Evolutionary conservation across 1,284 basidiomycete species (phyloP).

Genomic region (Sporisorium reilianum): DNA sequence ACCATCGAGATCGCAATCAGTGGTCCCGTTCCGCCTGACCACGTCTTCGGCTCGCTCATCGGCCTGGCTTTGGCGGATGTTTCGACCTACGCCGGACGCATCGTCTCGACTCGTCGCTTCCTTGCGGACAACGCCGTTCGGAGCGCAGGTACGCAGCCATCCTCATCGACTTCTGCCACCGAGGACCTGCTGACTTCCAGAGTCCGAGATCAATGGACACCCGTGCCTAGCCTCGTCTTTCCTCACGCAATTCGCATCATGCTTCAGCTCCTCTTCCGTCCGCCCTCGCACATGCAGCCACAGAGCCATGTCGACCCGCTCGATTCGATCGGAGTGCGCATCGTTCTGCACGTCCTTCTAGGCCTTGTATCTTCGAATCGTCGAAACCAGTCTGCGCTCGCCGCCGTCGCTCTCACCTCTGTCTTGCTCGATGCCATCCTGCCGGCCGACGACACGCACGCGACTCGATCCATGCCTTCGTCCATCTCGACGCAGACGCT

Average conservation of each 20-base stretch:
- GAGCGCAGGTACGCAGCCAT: not conserved
- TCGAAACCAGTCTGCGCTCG: slow-evolving; percentile 28
- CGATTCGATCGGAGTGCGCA: slow-evolving; percentile 8
- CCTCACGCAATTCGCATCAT: slow-evolving; percentile 24
- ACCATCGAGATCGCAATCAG: slow-evolving; percentile 33
- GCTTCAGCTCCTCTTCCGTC: slow-evolving; percentile 17
- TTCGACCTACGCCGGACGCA: slow-evolving; percentile 25
- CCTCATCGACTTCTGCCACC: not conserved
- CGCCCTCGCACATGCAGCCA: not conserved
- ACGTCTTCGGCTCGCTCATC: slow-evolving; percentile 50
- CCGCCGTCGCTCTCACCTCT: slow-evolving; percentile 17
- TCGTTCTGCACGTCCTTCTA: slow-evolving; percentile 21
- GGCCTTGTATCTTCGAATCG: slow-evolving; percentile 21
- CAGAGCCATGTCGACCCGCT: not conserved
- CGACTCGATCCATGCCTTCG: not conserved
- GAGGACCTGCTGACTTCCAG: slow-evolving; percentile 4
- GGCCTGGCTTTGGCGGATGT: slow-evolving; percentile 60
- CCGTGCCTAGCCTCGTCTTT: slow-evolving; percentile 17
- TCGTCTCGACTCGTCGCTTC: slow-evolving; percentile 27
- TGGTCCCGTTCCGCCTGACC: slow-evolving; percentile 14
- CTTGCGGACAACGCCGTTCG: slow-evolving; percentile 8
- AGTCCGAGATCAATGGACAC: slow-evolving; percentile 30
- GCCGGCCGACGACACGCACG: not conserved
- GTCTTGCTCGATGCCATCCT: slow-evolving; percentile 23
- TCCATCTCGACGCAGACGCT: slow-evolving; percentile 5